A percentile compares a stretch with the other conserved stretches of the same genome.
Conservation (phyloP, 1,139 yeast genomes). For the Magnusiomyces ingens region DNA sequence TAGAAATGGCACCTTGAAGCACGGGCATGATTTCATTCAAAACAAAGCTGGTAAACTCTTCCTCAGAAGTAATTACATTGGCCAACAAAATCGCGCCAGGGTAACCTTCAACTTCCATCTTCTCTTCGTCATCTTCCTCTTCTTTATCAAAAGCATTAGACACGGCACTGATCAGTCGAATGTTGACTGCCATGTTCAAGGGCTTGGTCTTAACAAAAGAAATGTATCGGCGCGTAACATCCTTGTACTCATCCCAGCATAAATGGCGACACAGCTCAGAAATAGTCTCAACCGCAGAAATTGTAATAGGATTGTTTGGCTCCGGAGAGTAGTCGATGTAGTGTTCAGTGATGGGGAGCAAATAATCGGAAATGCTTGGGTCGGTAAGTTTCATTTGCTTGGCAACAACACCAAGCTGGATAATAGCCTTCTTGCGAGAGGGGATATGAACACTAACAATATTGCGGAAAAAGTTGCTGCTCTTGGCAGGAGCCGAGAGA, state of each 20-base stretch:
- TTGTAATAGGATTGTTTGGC: constrained; percentile 62
- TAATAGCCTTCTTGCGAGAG: constrained; percentile 77
- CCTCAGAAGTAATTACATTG: constrained; percentile 31
- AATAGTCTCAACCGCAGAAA: constrained; percentile 63
- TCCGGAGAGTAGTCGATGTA: constrained; percentile 49
- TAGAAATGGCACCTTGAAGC: constrained; percentile 47
- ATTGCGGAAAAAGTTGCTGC: constrained; percentile 62
- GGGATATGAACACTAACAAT: constrained; percentile 79
- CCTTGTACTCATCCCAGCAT: constrained; percentile 76
- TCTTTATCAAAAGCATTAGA: constrained; percentile 43
- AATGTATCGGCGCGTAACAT: constrained; percentile 65
- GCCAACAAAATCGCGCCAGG: constrained; percentile 20
- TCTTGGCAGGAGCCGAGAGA: not conserved
- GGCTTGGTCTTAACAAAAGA: constrained; percentile 47
- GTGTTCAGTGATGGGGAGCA: constrained; percentile 79
- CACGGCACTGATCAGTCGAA: constrained; percentile 56
- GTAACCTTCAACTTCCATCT: constrained; percentile 10
- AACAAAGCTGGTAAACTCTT: constrained; percentile 48
- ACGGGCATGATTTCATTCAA: constrained; percentile 56
- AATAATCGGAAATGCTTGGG: constrained; percentile 64
- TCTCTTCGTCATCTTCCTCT: constrained; percentile 34
- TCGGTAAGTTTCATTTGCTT: constrained; percentile 39
- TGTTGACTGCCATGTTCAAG: constrained; percentile 51
- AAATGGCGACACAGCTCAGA: constrained; percentile 52
- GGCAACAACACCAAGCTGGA: constrained; percentile 46